These are phyloP conservation scores for Fusarium ramigenum DNA, from an alignment of 2,329 filamentous ascomycete genomes.

Conservation along the genomic window DNA sequence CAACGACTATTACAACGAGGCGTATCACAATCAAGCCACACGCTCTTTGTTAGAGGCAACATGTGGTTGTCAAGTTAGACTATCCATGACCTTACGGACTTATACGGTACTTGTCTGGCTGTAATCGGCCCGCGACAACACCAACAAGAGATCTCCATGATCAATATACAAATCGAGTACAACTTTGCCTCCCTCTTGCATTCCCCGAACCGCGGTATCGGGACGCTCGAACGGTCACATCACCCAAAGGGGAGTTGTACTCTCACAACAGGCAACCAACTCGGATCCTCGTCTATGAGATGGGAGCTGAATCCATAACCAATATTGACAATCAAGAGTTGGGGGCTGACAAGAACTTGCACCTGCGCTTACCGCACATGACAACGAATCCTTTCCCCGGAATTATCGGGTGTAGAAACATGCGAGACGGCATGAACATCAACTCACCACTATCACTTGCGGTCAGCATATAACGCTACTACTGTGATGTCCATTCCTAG, in stretches of 20 bases:
- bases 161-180: slow-evolving; percentile 3
- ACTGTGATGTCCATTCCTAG: not conserved
- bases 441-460: not conserved
- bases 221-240: slow-evolving; percentile 19
- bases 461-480: slow-evolving; percentile 12
- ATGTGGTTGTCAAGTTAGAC: not conserved
- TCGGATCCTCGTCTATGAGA: slow-evolving; percentile 1
- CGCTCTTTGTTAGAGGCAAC: not conserved
- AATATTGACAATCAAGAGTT: not conserved
- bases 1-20: not conserved
- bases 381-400: not conserved
- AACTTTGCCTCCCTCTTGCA: slow-evolving; percentile 23
- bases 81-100: not conserved
- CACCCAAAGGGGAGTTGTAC: slow-evolving; percentile 12
- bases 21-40: slow-evolving; percentile 14
- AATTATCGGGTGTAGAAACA: not conserved
- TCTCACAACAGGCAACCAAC: slow-evolving; percentile 13
- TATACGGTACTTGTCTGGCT: slow-evolving; percentile 4
- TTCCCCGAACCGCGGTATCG: slow-evolving; percentile 30
- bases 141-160: not conserved
- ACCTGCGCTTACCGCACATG: slow-evolving; percentile 4
- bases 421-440: not conserved
- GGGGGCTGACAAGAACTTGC: slow-evolving; percentile 10
- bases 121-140: slow-evolving; percentile 24
- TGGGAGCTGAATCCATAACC: slow-evolving; percentile 2